Conservation (phyloP, 495 filamentous ascomycete species). For the Mycothermus thermophilus region DNA sequence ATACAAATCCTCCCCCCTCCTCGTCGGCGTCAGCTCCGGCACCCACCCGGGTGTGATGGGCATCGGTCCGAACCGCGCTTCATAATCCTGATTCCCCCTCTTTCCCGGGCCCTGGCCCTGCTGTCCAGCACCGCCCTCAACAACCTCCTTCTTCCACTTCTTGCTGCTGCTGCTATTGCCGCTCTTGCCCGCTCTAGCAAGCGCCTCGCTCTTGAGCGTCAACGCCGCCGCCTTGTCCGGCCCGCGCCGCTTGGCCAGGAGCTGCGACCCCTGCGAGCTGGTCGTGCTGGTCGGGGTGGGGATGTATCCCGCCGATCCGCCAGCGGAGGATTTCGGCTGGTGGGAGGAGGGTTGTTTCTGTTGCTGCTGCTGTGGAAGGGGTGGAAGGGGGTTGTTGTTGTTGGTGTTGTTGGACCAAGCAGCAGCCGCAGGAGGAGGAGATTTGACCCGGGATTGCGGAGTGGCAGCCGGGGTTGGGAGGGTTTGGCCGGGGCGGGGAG, state of each 20-base stretch:
- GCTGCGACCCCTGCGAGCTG: slow-evolving; percentile 13
- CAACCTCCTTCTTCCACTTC: slow-evolving; percentile 9
- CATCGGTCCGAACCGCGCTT: slow-evolving; percentile 8
- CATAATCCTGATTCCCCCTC: slow-evolving; percentile 9
- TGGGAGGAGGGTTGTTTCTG: too few species aligned
- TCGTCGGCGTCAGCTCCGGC: slow-evolving; percentile 35
- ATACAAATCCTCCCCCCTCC: slow-evolving; percentile 31
- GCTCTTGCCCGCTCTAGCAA: neutral
- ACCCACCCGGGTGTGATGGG: slow-evolving; percentile 38
- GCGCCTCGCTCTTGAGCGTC: slow-evolving; percentile 14
- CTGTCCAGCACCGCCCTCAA: too few species aligned
- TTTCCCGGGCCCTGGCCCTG: too few species aligned
- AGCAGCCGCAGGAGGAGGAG: too few species aligned
- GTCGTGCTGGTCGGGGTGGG: too few species aligned
- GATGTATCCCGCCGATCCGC: too few species aligned
- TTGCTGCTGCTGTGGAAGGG: too few species aligned
- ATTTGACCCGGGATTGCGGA: too few species aligned
- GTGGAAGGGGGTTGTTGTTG: too few species aligned
- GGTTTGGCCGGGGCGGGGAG: neutral
- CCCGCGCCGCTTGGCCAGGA: slow-evolving; percentile 37
- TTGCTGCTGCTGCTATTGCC: slow-evolving; percentile 5
- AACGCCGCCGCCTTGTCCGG: slow-evolving; percentile 31
- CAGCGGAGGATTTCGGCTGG: too few species aligned
- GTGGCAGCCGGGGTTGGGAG: neutral
- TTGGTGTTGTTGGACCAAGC: too few species aligned